These are phyloP conservation scores for Entonaema liquescens DNA, from an alignment of 495 filamentous ascomycete genomes.

Conservation along the genomic window DNA sequence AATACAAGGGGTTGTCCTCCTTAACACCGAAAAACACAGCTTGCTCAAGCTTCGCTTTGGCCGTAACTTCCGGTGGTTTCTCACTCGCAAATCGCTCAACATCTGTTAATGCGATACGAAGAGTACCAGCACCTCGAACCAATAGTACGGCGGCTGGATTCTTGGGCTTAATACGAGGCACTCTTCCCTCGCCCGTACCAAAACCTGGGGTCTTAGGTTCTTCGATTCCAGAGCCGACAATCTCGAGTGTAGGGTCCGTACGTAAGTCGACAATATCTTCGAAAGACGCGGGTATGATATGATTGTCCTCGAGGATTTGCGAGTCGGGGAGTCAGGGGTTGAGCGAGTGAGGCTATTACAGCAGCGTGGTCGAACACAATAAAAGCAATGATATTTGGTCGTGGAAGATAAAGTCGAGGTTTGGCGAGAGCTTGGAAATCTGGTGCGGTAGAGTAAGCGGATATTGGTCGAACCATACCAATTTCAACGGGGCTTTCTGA, in stretches of 20 bases:
- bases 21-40: conserved; percentile 90
- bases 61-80: conserved; percentile 67
- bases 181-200: conserved; percentile 52
- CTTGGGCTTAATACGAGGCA: conserved; percentile 61
- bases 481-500: conserved; percentile 48
- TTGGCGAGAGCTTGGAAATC: conserved; percentile 53
- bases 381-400: conserved; percentile 81
- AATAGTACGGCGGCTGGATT: conserved; percentile 75
- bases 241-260: conserved; percentile 67
- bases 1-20: conserved; percentile 84
- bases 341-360: conserved; percentile 74
- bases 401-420: conserved; percentile 79
- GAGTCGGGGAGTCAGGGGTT: conserved; percentile 68
- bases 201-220: conserved; percentile 55
- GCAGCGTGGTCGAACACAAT: conserved; percentile 79
- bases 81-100: conserved; percentile 60
- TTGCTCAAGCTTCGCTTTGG: conserved; percentile 90
- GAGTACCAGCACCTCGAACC: conserved; percentile 79
- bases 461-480: conserved; percentile 67
- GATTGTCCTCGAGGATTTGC: conserved; percentile 72
- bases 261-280: conserved; percentile 87
- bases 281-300: conserved; percentile 66
- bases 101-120: conserved; percentile 72
- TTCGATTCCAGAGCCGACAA: conserved; percentile 69
- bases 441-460: conserved; percentile 64